Percentiles rank a stretch among this genome's conserved stretches.
phyloP scores from a whole-genome alignment of 2,329 filamentous ascomycete genomes.

The Neoarthrinium moseri region DNA sequence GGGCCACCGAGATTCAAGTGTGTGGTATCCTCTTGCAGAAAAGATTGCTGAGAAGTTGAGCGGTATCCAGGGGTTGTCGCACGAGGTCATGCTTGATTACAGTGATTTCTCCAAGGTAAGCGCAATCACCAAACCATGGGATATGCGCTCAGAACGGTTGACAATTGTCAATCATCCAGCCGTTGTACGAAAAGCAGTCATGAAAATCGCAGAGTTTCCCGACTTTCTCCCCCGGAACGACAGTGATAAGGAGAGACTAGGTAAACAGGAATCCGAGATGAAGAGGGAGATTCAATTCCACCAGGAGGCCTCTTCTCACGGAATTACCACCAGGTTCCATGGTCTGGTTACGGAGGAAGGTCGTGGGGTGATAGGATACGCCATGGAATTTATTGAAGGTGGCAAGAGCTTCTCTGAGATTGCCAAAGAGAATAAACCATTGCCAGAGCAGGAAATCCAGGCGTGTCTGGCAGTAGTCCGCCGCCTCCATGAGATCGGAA shows the following conservation, averaged over 20 bases:
- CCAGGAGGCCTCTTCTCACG: neutral
- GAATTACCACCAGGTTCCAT: neutral
- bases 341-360: conserved; percentile 5
- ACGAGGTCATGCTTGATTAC: too few relatives aligned
- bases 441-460: neutral
- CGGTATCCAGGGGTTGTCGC: too few relatives aligned
- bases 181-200: neutral
- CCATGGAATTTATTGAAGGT: neutral
- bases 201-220: conserved; percentile 6
- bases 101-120: too few relatives aligned
- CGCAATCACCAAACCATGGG: too few relatives aligned
- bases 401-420: neutral
- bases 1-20: too few relatives aligned
- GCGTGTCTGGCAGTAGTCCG: neutral
- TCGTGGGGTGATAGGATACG: conserved; percentile 7
- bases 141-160: too few relatives aligned
- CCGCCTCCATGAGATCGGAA: neutral
- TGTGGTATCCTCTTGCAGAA: too few relatives aligned
- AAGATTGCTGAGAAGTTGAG: too few relatives aligned
- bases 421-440: neutral
- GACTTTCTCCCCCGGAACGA: neutral
- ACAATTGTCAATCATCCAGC: neutral
- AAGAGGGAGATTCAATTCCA: neutral
- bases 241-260: neutral
- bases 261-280: neutral